A percentile compares a stretch with the other conserved stretches of the same genome.
Conservation (phyloP, 768 basidiomycete genomes). For the Phanerochaete carnosa region DNA sequence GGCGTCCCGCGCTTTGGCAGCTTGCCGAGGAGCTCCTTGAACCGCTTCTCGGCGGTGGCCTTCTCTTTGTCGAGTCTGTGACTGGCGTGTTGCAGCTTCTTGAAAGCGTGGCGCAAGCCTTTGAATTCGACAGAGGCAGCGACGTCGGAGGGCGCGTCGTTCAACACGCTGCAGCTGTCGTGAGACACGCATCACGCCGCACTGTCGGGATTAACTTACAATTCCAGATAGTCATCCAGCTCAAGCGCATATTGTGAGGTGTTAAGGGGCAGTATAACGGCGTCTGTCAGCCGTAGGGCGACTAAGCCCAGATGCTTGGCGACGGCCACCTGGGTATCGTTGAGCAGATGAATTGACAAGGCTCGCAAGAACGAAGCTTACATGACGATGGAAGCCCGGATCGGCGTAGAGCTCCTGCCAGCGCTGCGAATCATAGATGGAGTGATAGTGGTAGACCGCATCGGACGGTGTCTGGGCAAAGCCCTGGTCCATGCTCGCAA, state of each 20-base stretch:
- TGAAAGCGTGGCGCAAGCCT: slow-evolving; percentile 21
- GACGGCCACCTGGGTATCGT: slow-evolving; percentile 41
- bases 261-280: slow-evolving; percentile 62
- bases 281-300: slow-evolving; percentile 47
- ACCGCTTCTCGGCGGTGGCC: slow-evolving; percentile 21
- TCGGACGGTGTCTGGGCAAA: slow-evolving; percentile 37
- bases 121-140: slow-evolving; percentile 17
- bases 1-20: slow-evolving; percentile 1
- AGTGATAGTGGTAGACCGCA: slow-evolving; percentile 59
- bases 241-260: slow-evolving; percentile 65
- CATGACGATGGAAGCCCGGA: slow-evolving; percentile 58
- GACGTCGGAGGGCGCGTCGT: slow-evolving; percentile 4
- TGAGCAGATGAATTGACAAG: background rate
- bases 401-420: slow-evolving; percentile 66
- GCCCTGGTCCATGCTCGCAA: slow-evolving; percentile 33
- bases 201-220: slow-evolving; percentile 29
- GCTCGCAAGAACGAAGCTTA: slow-evolving; percentile 21
- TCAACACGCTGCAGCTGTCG: slow-evolving; percentile 1
- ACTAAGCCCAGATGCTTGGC: slow-evolving; percentile 56
- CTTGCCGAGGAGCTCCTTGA: slow-evolving; percentile 21
- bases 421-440: slow-evolving; percentile 52
- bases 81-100: slow-evolving; percentile 19
- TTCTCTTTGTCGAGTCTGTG: slow-evolving; percentile 25
- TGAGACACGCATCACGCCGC: background rate
- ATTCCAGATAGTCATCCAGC: slow-evolving; percentile 48